A percentile compares a stretch with the other conserved stretches of the same genome.
Evolutionary conservation across 2,329 filamentous ascomycete genomes (phyloP).

Genomic region (Nemania sp.): DNA sequence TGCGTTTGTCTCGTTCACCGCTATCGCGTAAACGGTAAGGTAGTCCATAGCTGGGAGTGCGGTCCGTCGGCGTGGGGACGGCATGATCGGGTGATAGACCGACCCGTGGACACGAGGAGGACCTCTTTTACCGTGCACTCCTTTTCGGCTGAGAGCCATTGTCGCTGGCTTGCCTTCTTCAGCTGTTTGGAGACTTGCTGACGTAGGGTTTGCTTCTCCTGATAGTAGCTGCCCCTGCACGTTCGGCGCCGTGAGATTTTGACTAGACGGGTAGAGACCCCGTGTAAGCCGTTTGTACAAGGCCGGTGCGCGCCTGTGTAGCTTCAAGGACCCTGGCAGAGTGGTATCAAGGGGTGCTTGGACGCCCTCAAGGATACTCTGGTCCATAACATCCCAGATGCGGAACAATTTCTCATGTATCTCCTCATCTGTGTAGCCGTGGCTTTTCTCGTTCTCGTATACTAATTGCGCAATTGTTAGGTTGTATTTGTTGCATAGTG

Average conservation of each 20-base stretch:
- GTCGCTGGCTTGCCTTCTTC: conserved; percentile 26
- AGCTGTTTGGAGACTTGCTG: conserved; percentile 18
- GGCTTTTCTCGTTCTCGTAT: conserved; percentile 65
- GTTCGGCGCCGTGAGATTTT: conserved; percentile 36
- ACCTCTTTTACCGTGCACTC: conserved; percentile 46
- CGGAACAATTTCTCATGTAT: conserved; percentile 61
- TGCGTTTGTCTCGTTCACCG: conserved; percentile 66
- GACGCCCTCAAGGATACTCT: conserved; percentile 63
- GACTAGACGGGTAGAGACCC: conserved; percentile 58
- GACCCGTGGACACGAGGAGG: conserved; percentile 60
- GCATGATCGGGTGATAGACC: conserved; percentile 59
- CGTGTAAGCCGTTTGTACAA: conserved; percentile 60
- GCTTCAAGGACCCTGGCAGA: conserved; percentile 61
- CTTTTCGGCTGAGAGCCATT: conserved; percentile 39
- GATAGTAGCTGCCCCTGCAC: conserved; percentile 34
- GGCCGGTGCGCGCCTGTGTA: conserved; percentile 60
- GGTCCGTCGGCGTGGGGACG: conserved; percentile 60
- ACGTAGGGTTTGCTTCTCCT: conserved; percentile 2
- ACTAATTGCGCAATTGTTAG: conserved; percentile 64
- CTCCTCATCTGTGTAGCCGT: conserved; percentile 62
- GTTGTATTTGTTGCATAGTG: conserved; percentile 62
- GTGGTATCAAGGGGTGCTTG: conserved; percentile 57
- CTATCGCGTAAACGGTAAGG: conserved; percentile 63
- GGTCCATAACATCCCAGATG: conserved; percentile 66
- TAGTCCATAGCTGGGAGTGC: conserved; percentile 65